Base-by-base conservation (phyloP, 2,329 filamentous ascomycete species). In the Fusarium praegraminearum region DNA sequence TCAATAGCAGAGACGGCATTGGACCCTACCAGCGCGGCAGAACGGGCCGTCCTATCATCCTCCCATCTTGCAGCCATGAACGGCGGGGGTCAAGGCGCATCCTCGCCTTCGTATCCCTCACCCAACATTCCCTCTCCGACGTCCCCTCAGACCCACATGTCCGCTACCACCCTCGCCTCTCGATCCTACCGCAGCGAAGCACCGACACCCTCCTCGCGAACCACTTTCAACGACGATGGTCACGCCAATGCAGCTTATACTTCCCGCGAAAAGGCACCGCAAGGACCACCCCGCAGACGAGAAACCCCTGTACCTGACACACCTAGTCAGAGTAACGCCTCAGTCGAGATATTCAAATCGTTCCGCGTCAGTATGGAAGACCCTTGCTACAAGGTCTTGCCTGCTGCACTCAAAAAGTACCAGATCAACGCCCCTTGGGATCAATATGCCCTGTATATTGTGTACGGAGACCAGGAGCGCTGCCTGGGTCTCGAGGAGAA, bases 361-460 rank as follows among this genome's bases (percentile, higher is more conserved):
- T 99, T 99, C 87, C 91, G 95, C 40, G 96, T 99, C 67, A 96
- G 93, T 78, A 97, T 98, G 87, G 96, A 99, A 73, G 96, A 99
- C 76, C 96, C 96, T 4, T 99, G 96, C 82, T 92, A 97, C 83
- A 98, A 98, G 79, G 96, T 99, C 30, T 86, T 99, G 3, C 96
- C 96, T 2, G 96, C 97, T 18, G 96, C 96, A 4, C 87, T 99
- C 20, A 97, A 97, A 78, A 97, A 98, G 79, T 99, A 99, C 82
- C 96, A 98, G 77, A 99, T 99, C 83, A 95, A 97, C 72, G 95
- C 94, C 24, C 95, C 97, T 52, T 98, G 94, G 92, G 93, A 97
- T 73, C 93, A 98, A 77, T 99, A 99, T 78, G 95, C 96, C 1
- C 84, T 99, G 33, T 99, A 98, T 78, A 99, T 99, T 78, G 96